phyloP scores from a whole-genome alignment of 2,329 filamentous ascomycete species.

The Coccinonectria pachysandricola region DNA sequence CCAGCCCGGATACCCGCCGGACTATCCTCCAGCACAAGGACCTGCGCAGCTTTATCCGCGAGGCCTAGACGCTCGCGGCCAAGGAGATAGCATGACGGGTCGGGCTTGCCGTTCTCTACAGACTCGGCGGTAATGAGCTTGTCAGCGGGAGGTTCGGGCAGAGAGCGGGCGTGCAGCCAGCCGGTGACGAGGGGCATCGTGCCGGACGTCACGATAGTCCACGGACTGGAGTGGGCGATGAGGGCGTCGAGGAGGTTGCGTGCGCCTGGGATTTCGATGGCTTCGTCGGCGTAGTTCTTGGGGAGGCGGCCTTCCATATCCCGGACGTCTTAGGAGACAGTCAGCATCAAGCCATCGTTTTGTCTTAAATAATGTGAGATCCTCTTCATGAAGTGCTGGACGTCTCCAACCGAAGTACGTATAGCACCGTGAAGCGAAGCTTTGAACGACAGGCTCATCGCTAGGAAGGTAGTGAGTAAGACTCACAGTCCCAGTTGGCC shows the following conservation, averaged over 20 bases:
- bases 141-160: slow-evolving; percentile 46
- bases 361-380: neutral
- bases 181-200: slow-evolving; percentile 57
- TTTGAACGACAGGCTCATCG: too few relatives aligned
- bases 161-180: slow-evolving; percentile 58
- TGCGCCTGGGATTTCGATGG: slow-evolving; percentile 77
- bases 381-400: too few relatives aligned
- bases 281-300: slow-evolving; percentile 63
- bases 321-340: slow-evolving; percentile 53
- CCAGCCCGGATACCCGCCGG: slow-evolving; percentile 76
- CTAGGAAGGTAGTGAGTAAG: neutral
- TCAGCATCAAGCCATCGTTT: slow-evolving; percentile 5
- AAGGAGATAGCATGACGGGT: slow-evolving; percentile 63
- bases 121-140: slow-evolving; percentile 67
- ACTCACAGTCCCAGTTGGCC: slow-evolving; percentile 88
- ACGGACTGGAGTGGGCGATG: slow-evolving; percentile 52
- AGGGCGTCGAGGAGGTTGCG: slow-evolving; percentile 59
- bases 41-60: slow-evolving; percentile 32
- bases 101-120: slow-evolving; percentile 64
- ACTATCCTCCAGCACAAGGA: slow-evolving; percentile 81
- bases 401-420: too few relatives aligned
- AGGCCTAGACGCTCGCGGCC: slow-evolving; percentile 53
- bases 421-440: too few relatives aligned
- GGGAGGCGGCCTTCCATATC: slow-evolving; percentile 71
- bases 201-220: slow-evolving; percentile 80